Evolutionary conservation across 345 rosid genomes (phyloP), one percentile per base, ranked within the genome.

Genomic region (Syzygium aromaticum): DNA sequence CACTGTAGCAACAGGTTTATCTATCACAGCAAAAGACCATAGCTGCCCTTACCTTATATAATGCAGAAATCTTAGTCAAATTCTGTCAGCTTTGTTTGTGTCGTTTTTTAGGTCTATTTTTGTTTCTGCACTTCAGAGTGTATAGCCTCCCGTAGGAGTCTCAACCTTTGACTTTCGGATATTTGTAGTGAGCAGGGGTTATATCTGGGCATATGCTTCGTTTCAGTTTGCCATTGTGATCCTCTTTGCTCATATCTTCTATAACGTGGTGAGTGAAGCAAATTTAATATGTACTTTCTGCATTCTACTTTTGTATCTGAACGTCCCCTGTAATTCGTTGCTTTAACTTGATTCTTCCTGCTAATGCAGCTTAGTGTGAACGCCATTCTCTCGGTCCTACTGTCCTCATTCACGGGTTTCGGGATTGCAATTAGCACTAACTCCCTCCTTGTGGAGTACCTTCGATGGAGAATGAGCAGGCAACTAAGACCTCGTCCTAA

Each of bases 181-280:
- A 87, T 64, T 89, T 88, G 87, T 94, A 94, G 96, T 93, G 91
- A 92, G 91, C 93, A 88, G 94, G 88, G 89, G 91, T 85, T 94
- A 93, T 92, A 91, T 92, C 51, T 93, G 96, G 96, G 96, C 93
- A 8, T 94, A 92, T 91, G 92, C 94, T 64, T 93, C 91, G 83
- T 92, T 93, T 87, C 96, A 94, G 87, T 94, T 92, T 90, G 94
- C 94, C 2, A 88, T 91, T 51, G 94, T 94, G 87, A 92, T 94
- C 89, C 92, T 94, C 84, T 92, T 93, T 67, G 94, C 96, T 86
- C 96, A 94, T 86, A 90, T 94, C 77, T 94, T 94, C 86, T 94
- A 94, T 85, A 84, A 92, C 33, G 54, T 93, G 73, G 96, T 93
- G 89, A 94, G 93, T 73, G 16, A 52, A 86, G 54, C 51, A 22